These are phyloP conservation scores for Globisporangium recalcitrans DNA, from an alignment of 352 stramenopile genomes.

Conservation along the genomic window DNA sequence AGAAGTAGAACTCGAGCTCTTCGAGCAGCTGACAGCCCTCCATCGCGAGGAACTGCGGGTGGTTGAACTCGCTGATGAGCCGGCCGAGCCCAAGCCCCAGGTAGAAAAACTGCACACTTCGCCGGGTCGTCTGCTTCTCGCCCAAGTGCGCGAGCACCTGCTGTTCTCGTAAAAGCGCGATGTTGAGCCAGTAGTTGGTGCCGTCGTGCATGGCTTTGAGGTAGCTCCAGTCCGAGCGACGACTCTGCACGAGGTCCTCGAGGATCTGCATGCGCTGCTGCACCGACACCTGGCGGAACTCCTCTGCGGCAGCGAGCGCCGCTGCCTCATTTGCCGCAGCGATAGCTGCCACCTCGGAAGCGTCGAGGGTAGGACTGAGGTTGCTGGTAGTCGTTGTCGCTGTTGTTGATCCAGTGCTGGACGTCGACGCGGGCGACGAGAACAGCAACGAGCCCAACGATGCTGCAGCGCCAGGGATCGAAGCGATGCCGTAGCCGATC, in stretches of 20 bases:
- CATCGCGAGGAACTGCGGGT: slow-evolving; percentile 56
- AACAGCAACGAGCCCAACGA: slow-evolving; percentile 44
- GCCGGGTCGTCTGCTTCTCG: slow-evolving; percentile 49
- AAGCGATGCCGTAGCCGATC: slow-evolving; percentile 26
- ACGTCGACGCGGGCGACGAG: slow-evolving; percentile 21
- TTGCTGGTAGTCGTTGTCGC: background rate
- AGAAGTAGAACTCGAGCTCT: slow-evolving; percentile 83
- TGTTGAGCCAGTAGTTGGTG: slow-evolving; percentile 79
- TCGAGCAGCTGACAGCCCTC: slow-evolving; percentile 80
- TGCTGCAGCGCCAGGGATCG: slow-evolving; percentile 12
- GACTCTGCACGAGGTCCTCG: slow-evolving; percentile 67
- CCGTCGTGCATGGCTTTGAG: slow-evolving; percentile 77
- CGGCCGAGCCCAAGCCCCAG: slow-evolving; percentile 62
- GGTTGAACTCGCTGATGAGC: slow-evolving; percentile 47
- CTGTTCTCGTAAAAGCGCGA: slow-evolving; percentile 62
- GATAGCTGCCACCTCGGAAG: slow-evolving; percentile 5
- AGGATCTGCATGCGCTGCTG: slow-evolving; percentile 72
- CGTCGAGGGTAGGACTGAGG: slow-evolving; percentile 9
- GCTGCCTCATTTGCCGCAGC: slow-evolving; percentile 12
- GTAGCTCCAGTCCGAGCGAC: slow-evolving; percentile 75
- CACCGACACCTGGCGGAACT: slow-evolving; percentile 43
- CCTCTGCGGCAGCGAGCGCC: slow-evolving; percentile 23
- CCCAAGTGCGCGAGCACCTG: slow-evolving; percentile 60
- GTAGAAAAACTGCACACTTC: slow-evolving; percentile 78
- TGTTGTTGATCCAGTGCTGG: slow-evolving; percentile 12